Evolutionary conservation across 2,329 filamentous ascomycete genomes (phyloP).

Genomic region (Cercospora sp.): DNA sequence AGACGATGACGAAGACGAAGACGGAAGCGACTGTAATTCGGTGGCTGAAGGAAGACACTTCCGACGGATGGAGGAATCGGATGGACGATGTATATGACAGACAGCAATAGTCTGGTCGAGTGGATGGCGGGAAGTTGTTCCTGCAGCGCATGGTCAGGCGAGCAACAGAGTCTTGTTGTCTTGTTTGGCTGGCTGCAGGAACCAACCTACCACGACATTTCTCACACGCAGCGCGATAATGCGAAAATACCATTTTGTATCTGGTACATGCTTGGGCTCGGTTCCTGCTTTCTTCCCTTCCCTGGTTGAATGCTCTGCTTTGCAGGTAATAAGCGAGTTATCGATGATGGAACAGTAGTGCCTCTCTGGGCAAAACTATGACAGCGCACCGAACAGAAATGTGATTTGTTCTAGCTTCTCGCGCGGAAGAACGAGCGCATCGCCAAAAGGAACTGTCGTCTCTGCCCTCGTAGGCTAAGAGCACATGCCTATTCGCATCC

Average conservation of each 20-base stretch:
- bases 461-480: neutral
- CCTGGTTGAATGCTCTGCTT: neutral
- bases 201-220: neutral
- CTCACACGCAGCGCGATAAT: neutral
- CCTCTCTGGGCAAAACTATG: neutral
- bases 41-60: neutral
- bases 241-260: neutral
- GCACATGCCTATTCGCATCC: neutral
- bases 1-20: neutral
- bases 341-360: too few relatives aligned
- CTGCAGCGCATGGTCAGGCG: neutral
- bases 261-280: neutral
- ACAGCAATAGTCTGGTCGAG: neutral
- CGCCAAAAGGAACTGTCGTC: neutral
- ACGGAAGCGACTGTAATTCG: neutral
- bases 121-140: neutral
- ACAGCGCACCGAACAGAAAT: neutral
- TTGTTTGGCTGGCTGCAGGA: neutral
- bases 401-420: neutral
- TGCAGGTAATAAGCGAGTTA: neutral
- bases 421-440: neutral
- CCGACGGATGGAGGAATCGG: neutral
- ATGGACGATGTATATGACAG: neutral
- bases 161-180: neutral
- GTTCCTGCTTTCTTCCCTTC: neutral